Conservation (phyloP, 208 protist genomes). For the Crithidia thermophila region DNA sequence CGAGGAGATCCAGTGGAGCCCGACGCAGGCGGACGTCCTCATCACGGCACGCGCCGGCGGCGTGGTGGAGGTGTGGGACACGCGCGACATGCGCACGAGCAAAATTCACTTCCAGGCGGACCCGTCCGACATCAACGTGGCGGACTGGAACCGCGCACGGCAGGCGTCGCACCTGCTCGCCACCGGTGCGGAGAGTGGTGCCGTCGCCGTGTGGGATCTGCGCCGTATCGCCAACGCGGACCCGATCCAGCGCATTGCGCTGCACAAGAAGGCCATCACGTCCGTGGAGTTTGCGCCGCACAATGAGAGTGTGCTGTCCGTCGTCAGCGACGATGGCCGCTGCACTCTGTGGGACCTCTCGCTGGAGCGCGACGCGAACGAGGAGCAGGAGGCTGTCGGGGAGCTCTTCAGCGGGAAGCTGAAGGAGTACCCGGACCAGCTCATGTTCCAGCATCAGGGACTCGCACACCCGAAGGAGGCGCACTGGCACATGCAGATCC, state of each 20-base stretch:
- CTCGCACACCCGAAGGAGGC: slow-evolving; percentile 97
- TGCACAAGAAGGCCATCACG: slow-evolving; percentile 95
- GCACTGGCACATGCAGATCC: slow-evolving; percentile 98
- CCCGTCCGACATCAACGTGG: slow-evolving; percentile 97
- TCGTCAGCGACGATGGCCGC: slow-evolving; percentile 93
- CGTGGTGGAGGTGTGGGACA: slow-evolving; percentile 91
- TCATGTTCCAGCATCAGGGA: slow-evolving; percentile 98
- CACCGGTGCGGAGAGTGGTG: slow-evolving; percentile 97
- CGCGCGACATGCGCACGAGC: slow-evolving; percentile 81
- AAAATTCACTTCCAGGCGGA: slow-evolving; percentile 83
- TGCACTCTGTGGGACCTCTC: slow-evolving; percentile 98
- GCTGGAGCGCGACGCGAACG: slow-evolving; percentile 96
- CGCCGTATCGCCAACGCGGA: slow-evolving; percentile 75
- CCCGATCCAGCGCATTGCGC: slow-evolving; percentile 91
- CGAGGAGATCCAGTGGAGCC: slow-evolving; percentile 98
- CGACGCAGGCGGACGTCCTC: slow-evolving; percentile 93
- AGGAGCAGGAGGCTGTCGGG: slow-evolving; percentile 83
- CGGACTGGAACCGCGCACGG: slow-evolving; percentile 94
- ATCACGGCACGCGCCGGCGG: slow-evolving; percentile 80
- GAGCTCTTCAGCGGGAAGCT: slow-evolving; percentile 80
- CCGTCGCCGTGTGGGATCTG: slow-evolving; percentile 97
- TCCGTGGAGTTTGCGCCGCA: slow-evolving; percentile 97
- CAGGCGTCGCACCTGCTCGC: slow-evolving; percentile 95
- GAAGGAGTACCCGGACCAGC: slow-evolving; percentile 92
- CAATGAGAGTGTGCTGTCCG: slow-evolving; percentile 96